A percentile compares a stretch with the other conserved stretches of the same genome.
These are phyloP conservation scores for Dryas octopetala DNA, from an alignment of 306 rosid species.

Conservation along the genomic window DNA sequence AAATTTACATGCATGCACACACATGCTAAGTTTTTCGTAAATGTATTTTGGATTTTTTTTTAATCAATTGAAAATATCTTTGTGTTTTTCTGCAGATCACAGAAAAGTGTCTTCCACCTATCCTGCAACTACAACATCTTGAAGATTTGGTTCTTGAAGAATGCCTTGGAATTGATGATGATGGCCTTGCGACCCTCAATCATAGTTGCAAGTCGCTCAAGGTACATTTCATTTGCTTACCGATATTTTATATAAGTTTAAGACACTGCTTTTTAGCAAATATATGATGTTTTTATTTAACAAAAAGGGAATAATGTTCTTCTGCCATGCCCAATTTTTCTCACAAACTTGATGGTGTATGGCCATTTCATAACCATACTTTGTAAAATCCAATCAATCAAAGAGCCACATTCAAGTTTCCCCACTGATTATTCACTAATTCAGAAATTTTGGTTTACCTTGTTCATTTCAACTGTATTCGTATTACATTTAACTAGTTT, in stretches of 20 bases:
- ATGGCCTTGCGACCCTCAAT: conserved; percentile 32
- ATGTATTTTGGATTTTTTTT: neutral
- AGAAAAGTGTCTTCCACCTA: conserved; percentile 42
- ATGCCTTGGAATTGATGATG: conserved; percentile 51
- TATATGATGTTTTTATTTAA: neutral
- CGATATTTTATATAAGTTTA: neutral
- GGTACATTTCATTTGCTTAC: conserved; percentile 24
- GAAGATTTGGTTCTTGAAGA: conserved; percentile 52
- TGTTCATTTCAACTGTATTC: neutral
- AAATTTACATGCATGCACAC: neutral
- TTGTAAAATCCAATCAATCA: neutral
- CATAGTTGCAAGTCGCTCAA: conserved; percentile 33
- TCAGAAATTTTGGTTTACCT: neutral
- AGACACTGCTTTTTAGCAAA: neutral
- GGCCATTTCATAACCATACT: neutral
- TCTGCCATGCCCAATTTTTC: neutral
- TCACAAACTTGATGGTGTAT: neutral
- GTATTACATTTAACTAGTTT: neutral
- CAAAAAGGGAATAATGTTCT: neutral
- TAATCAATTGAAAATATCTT: neutral
- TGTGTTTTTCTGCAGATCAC: conserved; percentile 35
- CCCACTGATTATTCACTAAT: neutral
- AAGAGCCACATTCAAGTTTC: neutral
- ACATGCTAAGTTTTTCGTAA: neutral
- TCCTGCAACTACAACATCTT: conserved; percentile 40